Evolutionary conservation across 2,329 filamentous ascomycete species (phyloP).

Genomic region (Alternaria sp.): DNA sequence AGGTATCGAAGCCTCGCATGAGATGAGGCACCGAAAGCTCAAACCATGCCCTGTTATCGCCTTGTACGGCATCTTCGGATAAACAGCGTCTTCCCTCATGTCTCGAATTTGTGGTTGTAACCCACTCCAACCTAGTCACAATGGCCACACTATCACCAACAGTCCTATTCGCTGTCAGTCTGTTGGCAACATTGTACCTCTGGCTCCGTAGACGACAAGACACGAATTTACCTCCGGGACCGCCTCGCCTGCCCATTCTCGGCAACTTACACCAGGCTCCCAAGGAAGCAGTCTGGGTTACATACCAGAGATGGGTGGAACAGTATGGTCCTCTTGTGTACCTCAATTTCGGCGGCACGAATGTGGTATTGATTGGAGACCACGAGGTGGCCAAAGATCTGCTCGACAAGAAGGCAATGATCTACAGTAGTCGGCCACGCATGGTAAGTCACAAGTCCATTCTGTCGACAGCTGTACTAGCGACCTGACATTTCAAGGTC

Average conservation of each 20-base stretch:
- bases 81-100: background rate
- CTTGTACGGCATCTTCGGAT: background rate
- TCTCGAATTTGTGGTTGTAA: background rate
- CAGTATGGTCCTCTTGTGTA: slow-evolving; percentile 46
- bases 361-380: slow-evolving; percentile 53
- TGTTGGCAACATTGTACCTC: background rate
- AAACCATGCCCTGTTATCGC: background rate
- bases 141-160: background rate
- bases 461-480: background rate
- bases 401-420: slow-evolving; percentile 59
- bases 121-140: background rate
- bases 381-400: slow-evolving; percentile 57
- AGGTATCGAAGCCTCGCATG: background rate
- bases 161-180: background rate
- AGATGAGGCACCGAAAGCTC: background rate
- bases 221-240: slow-evolving; percentile 32
- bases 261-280: slow-evolving; percentile 44
- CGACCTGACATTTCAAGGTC: slow-evolving; percentile 3
- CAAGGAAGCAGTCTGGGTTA: slow-evolving; percentile 25
- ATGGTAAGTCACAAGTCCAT: slow-evolving; percentile 45
- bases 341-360: slow-evolving; percentile 39
- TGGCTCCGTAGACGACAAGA: background rate
- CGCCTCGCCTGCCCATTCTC: slow-evolving; percentile 38
- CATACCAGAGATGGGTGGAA: slow-evolving; percentile 41
- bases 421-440: slow-evolving; percentile 54